phyloP scores from a whole-genome alignment of 441 rosid species.

The Iberis amara region DNA sequence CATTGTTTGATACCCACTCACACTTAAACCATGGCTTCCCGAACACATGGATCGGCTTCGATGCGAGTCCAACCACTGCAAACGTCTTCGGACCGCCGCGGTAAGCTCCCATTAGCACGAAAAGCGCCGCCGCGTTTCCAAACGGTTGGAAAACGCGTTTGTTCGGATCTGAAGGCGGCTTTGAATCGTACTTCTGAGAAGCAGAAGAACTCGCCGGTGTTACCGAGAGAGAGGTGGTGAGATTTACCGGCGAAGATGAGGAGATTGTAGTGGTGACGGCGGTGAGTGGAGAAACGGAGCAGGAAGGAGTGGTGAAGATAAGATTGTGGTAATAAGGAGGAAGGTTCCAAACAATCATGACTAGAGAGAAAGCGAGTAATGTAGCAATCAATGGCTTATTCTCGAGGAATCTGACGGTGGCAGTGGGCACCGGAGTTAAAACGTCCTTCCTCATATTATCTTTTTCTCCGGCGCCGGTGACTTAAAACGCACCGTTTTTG shows the following conservation, averaged over 20 bases:
- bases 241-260: slow-evolving; percentile 7
- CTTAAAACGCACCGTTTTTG: slow-evolving; percentile 2
- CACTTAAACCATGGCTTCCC: slow-evolving; percentile 72
- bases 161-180: slow-evolving; percentile 42
- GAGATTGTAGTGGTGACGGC: slow-evolving; percentile 18
- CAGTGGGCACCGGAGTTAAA: slow-evolving; percentile 30
- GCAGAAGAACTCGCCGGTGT: background rate
- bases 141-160: slow-evolving; percentile 59
- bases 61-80: slow-evolving; percentile 72
- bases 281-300: slow-evolving; percentile 31
- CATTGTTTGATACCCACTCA: slow-evolving; percentile 65
- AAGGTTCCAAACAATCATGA: slow-evolving; percentile 63
- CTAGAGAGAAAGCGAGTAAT: slow-evolving; percentile 51
- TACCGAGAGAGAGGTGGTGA: slow-evolving; percentile 23
- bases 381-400: slow-evolving; percentile 57
- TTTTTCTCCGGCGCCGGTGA: slow-evolving; percentile 23
- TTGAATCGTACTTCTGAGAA: slow-evolving; percentile 32
- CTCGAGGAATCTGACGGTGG: slow-evolving; percentile 43
- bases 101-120: slow-evolving; percentile 75
- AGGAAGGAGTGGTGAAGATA: slow-evolving; percentile 49
- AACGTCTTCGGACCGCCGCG: slow-evolving; percentile 67
- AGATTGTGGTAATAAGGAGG: slow-evolving; percentile 70
- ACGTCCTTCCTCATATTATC: slow-evolving; percentile 51
- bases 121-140: slow-evolving; percentile 75
- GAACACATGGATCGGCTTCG: slow-evolving; percentile 65